phyloP scores from a whole-genome alignment of 2,329 filamentous ascomycete genomes.

The Aspergillus puulaauensis region DNA sequence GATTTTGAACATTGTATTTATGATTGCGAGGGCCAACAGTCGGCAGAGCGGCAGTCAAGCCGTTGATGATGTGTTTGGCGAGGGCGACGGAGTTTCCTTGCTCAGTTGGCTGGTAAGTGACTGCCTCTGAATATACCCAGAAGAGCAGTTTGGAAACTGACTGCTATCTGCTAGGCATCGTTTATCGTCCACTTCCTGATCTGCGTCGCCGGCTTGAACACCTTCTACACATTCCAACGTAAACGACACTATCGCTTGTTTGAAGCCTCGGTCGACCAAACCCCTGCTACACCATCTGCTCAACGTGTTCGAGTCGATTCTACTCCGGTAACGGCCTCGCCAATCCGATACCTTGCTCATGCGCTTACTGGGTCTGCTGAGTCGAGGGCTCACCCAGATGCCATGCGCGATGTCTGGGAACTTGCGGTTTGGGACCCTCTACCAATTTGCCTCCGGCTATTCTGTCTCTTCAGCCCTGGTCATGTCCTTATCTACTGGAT shows the following conservation, averaged over 20 bases:
- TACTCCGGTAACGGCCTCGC: constrained; percentile 73
- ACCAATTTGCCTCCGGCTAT: constrained; percentile 75
- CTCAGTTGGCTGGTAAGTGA: constrained; percentile 61
- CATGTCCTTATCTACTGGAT: constrained; percentile 90
- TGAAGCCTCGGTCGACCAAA: constrained; percentile 75
- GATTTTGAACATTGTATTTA: constrained; percentile 72
- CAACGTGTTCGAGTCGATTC: constrained; percentile 86
- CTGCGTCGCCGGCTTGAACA: constrained; percentile 69
- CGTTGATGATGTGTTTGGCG: constrained; percentile 82
- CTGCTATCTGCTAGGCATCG: constrained; percentile 54
- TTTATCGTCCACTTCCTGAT: constrained; percentile 71
- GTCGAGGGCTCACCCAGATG: constrained; percentile 73
- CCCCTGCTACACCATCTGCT: constrained; percentile 78
- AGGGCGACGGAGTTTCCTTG: constrained; percentile 65
- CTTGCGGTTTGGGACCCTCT: constrained; percentile 90
- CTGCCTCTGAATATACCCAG: neutral
- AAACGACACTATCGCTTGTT: constrained; percentile 89
- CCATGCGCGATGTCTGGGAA: constrained; percentile 88
- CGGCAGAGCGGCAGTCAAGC: constrained; percentile 50
- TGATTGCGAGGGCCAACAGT: constrained; percentile 79
- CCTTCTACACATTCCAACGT: constrained; percentile 76
- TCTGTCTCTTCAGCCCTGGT: constrained; percentile 88
- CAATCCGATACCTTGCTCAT: constrained; percentile 70
- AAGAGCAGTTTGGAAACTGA: constrained; percentile 3
- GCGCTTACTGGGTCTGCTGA: constrained; percentile 73